Conservation (phyloP, 768 basidiomycete species). For the Flagelloscypha sp. region DNA sequence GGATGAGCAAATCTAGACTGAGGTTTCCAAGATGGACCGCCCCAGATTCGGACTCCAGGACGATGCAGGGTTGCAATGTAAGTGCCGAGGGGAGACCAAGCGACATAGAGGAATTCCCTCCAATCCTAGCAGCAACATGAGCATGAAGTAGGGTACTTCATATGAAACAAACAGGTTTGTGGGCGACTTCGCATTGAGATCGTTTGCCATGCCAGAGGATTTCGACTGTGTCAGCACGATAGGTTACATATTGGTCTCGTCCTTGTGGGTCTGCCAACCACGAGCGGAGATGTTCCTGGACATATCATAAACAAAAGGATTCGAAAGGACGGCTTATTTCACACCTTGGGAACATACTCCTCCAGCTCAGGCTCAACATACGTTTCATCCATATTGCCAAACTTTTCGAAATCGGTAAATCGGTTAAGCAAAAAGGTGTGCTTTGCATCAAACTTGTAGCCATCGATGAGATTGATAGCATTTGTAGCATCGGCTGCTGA, state of each 20-base stretch:
- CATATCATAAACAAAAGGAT: neutral
- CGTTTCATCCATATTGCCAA: conserved; percentile 65
- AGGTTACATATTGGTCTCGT: conserved; percentile 93
- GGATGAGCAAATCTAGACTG: conserved; percentile 93
- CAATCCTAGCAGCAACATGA: conserved; percentile 53
- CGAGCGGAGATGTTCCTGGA: conserved; percentile 86
- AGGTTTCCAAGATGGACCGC: conserved; percentile 82
- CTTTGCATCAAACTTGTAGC: conserved; percentile 78
- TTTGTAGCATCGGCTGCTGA: conserved; percentile 61
- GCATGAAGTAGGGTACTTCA: conserved; percentile 1
- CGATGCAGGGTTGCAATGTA: conserved; percentile 89
- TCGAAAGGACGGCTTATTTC: conserved; percentile 7
- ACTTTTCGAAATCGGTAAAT: conserved; percentile 86
- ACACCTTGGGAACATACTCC: conserved; percentile 68
- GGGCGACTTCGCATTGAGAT: conserved; percentile 73
- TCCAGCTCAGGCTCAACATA: conserved; percentile 69
- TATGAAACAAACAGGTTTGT: conserved; percentile 56
- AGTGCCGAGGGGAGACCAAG: conserved; percentile 97
- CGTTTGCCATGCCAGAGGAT: conserved; percentile 92
- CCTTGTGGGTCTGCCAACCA: conserved; percentile 92
- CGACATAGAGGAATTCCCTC: conserved; percentile 90
- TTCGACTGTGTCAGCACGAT: conserved; percentile 84
- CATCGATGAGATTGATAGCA: conserved; percentile 60
- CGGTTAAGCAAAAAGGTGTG: conserved; percentile 81
- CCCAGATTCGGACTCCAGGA: conserved; percentile 94